Evolutionary conservation across 129 eudicot genomes (phyloP).

Genomic region (Smallanthus sonchifolius): DNA sequence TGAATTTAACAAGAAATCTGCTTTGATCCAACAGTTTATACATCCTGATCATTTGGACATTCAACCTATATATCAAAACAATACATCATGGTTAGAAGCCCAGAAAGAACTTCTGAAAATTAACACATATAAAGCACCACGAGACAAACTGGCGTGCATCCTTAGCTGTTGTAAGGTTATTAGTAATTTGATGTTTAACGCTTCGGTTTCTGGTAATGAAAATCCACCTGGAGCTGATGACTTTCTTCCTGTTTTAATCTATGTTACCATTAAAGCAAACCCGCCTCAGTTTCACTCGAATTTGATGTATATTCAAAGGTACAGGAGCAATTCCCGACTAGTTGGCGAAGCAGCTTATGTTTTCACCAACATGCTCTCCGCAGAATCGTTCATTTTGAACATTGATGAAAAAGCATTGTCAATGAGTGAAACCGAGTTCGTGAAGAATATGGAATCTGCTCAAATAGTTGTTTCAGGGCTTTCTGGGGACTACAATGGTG

Average conservation of each 20-base stretch:
- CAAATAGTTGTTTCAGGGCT: slow-evolving; percentile 50
- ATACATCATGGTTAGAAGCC: slow-evolving; percentile 82
- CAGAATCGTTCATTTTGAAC: slow-evolving; percentile 63
- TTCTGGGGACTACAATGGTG: slow-evolving; percentile 30
- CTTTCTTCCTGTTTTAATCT: slow-evolving; percentile 80
- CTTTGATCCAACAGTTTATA: slow-evolving; percentile 75
- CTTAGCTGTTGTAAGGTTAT: slow-evolving; percentile 83
- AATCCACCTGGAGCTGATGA: slow-evolving; percentile 97
- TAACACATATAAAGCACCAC: slow-evolving; percentile 75
- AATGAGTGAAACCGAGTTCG: slow-evolving; percentile 70
- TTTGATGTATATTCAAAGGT: slow-evolving; percentile 65
- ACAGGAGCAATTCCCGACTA: slow-evolving; percentile 54
- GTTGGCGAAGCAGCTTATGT: slow-evolving; percentile 68
- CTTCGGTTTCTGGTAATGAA: slow-evolving; percentile 52
- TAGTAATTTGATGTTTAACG: slow-evolving; percentile 55
- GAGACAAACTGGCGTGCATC: slow-evolving; percentile 85
- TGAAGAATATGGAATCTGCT: slow-evolving; percentile 67
- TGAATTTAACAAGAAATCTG: slow-evolving; percentile 57
- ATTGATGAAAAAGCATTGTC: slow-evolving; percentile 64
- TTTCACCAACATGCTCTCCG: slow-evolving; percentile 85
- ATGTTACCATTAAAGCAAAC: slow-evolving; percentile 79
- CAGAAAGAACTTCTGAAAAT: slow-evolving; percentile 85
- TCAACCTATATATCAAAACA: slow-evolving; percentile 52
- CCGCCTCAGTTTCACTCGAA: slow-evolving; percentile 84
- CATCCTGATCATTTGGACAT: slow-evolving; percentile 77